A percentile compares a stretch with the other conserved stretches of the same genome.
phyloP scores from a whole-genome alignment of 2,329 filamentous ascomycete genomes.

The Cladosporium sp. region DNA sequence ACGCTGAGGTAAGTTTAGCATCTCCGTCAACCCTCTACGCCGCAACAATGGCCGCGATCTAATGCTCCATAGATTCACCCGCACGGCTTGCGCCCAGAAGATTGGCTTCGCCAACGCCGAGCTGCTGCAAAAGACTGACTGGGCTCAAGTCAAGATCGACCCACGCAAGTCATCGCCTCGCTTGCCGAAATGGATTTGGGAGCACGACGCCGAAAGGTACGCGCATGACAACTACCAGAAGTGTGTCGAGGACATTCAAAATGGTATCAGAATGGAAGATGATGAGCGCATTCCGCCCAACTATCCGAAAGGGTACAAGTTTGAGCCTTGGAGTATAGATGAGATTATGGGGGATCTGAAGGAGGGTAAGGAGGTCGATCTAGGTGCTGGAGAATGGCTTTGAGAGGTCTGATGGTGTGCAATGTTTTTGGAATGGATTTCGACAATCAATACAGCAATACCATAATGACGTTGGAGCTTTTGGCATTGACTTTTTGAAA shows the following conservation, averaged over 20 bases:
- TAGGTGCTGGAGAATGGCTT: slow-evolving; percentile 36
- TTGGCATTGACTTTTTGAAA: not conserved
- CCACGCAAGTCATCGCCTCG: slow-evolving; percentile 13
- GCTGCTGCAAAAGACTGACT: slow-evolving; percentile 17
- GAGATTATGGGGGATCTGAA: slow-evolving; percentile 43
- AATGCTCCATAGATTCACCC: slow-evolving; percentile 19
- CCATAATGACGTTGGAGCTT: not conserved
- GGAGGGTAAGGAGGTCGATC: slow-evolving; percentile 36
- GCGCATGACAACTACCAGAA: slow-evolving; percentile 24
- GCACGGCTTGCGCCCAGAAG: slow-evolving; percentile 27
- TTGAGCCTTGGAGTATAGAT: slow-evolving; percentile 45
- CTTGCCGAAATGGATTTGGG: slow-evolving; percentile 24
- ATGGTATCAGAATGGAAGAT: slow-evolving; percentile 43
- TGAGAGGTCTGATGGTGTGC: slow-evolving; percentile 6
- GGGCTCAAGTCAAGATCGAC: slow-evolving; percentile 19
- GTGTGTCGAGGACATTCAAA: slow-evolving; percentile 41
- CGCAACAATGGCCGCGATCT: not conserved
- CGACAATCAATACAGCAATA: not conserved
- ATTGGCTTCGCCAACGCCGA: slow-evolving; percentile 26
- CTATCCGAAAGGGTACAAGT: slow-evolving; percentile 37
- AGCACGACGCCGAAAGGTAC: slow-evolving; percentile 25
- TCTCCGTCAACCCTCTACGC: not conserved
- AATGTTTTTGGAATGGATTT: not conserved
- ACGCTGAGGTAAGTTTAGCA: slow-evolving; percentile 26
- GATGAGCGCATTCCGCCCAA: slow-evolving; percentile 40